Base-by-base conservation (phyloP, 345 rosid species). In the Mangifera indica region DNA sequence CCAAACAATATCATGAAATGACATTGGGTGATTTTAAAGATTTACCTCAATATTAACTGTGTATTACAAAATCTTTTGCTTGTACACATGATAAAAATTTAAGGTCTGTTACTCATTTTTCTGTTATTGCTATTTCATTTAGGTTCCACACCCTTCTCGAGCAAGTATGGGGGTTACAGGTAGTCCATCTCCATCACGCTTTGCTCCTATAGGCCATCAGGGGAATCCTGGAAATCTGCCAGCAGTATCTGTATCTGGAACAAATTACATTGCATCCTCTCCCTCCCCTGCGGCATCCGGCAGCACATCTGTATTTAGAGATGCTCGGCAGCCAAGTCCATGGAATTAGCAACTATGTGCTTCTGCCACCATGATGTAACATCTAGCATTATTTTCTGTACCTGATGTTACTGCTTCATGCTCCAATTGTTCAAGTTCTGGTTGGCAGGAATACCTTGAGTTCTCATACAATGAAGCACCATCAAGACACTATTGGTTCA, bases 261-360 rank as follows among this genome's bases (percentile, higher is more conserved):
- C 92, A 80, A 92, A 86, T 81, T 90, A 89, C 63, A 29, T 87
- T 11, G 86, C 90, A 32, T 94, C 96, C 57, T 88, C 98, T 29
- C 98, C 98, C 66, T 94, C 95, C 20, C 97, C 98, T 17, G 97
- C 88, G 67, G 95, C 97, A 72, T 92, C 93, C 46, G 97, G 97
- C 49, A 91, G 98, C 68, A 94, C 95, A 68, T 90, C 92, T 26
- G 90, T 87, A 52, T 92, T 87, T 77, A 82, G 88, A 77, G 97
- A 90, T 67, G 72, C 91, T 46, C 76, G 91, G 60, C 88, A 86
- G 65, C 97, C 89, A 54, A 90, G 93, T 75, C 97, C 97, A 29
- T 92, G 92, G 95, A 90, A 81, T 81, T 87, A 83, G 85, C 72
- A 51, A 44, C 29, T 44, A 51, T 44, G 18, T 54, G 52, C 21